These are phyloP conservation scores for Rasamsonia emersonii DNA, from an alignment of 2,329 filamentous ascomycete species.

Conservation along the genomic window DNA sequence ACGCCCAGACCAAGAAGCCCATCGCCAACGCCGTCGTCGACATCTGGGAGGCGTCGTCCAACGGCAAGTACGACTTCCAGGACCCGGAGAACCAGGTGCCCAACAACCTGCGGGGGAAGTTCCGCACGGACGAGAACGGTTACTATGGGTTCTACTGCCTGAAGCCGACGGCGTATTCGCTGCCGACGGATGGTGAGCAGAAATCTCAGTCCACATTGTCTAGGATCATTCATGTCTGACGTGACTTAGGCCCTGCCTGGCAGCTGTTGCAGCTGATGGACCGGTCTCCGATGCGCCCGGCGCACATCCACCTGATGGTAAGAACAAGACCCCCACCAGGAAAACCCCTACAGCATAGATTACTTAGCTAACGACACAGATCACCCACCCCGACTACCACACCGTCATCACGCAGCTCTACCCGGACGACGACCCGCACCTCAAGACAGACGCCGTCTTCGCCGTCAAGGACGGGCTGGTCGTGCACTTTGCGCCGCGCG, in stretches of 20 bases:
- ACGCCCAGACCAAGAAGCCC: conserved; percentile 57
- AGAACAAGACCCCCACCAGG: not conserved
- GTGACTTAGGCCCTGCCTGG: conserved; percentile 39
- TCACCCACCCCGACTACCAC: conserved; percentile 48
- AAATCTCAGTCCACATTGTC: not conserved
- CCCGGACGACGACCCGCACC: conserved; percentile 50
- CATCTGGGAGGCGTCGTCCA: conserved; percentile 69
- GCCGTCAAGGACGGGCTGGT: conserved; percentile 54
- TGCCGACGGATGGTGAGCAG: conserved; percentile 58
- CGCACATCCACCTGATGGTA: conserved; percentile 51
- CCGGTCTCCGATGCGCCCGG: conserved; percentile 53
- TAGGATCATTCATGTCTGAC: no score
- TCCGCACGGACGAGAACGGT: conserved; percentile 60
- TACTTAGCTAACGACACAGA: conserved; percentile 7
- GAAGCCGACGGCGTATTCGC: conserved; percentile 63
- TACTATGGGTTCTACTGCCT: conserved; percentile 68
- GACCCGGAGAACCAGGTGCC: conserved; percentile 61
- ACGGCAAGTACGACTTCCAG: conserved; percentile 69
- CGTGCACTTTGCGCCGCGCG: conserved; percentile 48
- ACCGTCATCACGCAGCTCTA: conserved; percentile 52
- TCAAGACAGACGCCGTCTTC: conserved; percentile 52
- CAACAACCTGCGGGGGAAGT: conserved; percentile 71
- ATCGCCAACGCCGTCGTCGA: conserved; percentile 63
- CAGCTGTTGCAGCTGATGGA: conserved; percentile 46
- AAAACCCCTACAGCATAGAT: not conserved